phyloP scores from a whole-genome alignment of 2,329 filamentous ascomycete species.

The Cadophora malorum region DNA sequence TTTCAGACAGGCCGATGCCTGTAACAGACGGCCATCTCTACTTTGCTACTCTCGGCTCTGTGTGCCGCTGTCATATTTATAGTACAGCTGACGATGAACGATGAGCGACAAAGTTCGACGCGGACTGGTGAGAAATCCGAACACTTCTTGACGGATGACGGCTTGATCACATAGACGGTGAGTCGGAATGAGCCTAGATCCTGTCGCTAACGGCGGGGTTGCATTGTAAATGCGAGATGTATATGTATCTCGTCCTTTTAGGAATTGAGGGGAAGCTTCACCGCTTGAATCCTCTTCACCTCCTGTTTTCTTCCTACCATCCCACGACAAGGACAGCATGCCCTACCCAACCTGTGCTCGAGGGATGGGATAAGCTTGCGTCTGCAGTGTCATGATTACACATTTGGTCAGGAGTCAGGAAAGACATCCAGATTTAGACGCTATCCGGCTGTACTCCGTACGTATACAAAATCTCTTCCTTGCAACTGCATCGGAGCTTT shows the following conservation, averaged over 20 bases:
- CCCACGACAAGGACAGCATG: background rate
- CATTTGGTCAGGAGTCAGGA: conserved; percentile 1
- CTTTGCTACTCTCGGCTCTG: background rate
- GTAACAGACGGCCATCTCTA: background rate
- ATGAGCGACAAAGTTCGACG: background rate
- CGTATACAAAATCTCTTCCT: background rate
- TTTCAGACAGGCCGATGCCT: background rate
- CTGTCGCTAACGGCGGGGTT: conserved; percentile 6
- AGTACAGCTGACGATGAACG: background rate
- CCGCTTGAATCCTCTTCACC: background rate
- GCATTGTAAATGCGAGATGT: background rate
- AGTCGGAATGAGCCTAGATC: conserved; percentile 1
- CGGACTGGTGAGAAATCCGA: background rate
- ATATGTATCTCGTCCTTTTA: conserved; percentile 3
- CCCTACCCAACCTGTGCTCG: background rate
- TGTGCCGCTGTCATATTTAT: background rate
- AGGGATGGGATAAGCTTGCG: background rate
- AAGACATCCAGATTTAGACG: background rate
- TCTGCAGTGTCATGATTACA: background rate
- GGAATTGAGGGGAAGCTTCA: conserved; percentile 2
- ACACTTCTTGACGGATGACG: background rate
- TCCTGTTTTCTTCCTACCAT: background rate
- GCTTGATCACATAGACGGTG: conserved; percentile 9
- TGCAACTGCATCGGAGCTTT: background rate
- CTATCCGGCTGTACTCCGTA: background rate